phyloP scores from a whole-genome alignment of 257 asterid species.

The Gentiana macrophylla region DNA sequence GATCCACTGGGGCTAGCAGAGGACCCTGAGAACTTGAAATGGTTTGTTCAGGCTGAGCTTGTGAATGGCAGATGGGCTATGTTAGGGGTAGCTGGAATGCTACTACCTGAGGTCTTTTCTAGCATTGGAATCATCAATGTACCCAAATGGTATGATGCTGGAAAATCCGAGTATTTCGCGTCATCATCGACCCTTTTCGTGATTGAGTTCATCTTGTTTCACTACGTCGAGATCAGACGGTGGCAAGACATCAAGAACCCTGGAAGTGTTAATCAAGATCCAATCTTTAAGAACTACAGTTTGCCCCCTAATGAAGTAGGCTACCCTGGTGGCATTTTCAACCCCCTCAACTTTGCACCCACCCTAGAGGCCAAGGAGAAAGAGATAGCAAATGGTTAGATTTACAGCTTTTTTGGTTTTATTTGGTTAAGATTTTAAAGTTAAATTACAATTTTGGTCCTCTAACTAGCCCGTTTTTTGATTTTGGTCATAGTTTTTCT shows the following conservation, averaged over 20 bases:
- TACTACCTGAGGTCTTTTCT: constrained; percentile 72
- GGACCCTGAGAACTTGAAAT: constrained; percentile 72
- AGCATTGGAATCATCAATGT: constrained; percentile 55
- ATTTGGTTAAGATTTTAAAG: neutral
- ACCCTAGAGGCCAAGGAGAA: constrained; percentile 81
- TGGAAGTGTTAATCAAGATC: constrained; percentile 90
- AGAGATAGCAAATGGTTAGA: constrained; percentile 78
- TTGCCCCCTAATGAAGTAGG: constrained; percentile 72
- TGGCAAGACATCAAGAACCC: constrained; percentile 99
- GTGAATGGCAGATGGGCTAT: constrained; percentile 94
- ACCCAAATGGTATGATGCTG: constrained; percentile 92
- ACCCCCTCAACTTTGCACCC: constrained; percentile 80
- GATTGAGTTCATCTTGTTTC: constrained; percentile 90
- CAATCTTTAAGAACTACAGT: constrained; percentile 79
- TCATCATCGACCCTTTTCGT: constrained; percentile 80
- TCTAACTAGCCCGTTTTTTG: too few species aligned
- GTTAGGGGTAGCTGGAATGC: constrained; percentile 91
- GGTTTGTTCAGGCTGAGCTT: constrained; percentile 89
- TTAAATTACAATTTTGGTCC: too few species aligned
- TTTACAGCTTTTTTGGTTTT: neutral
- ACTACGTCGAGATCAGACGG: constrained; percentile 90
- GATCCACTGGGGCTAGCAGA: constrained; percentile 86
- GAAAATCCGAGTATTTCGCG: constrained; percentile 72
- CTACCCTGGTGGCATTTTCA: constrained; percentile 86
- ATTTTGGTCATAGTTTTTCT: too few species aligned